These are phyloP conservation scores for Symbiotaphrina buchneri DNA, from an alignment of 495 filamentous ascomycete species.

Conservation along the genomic window DNA sequence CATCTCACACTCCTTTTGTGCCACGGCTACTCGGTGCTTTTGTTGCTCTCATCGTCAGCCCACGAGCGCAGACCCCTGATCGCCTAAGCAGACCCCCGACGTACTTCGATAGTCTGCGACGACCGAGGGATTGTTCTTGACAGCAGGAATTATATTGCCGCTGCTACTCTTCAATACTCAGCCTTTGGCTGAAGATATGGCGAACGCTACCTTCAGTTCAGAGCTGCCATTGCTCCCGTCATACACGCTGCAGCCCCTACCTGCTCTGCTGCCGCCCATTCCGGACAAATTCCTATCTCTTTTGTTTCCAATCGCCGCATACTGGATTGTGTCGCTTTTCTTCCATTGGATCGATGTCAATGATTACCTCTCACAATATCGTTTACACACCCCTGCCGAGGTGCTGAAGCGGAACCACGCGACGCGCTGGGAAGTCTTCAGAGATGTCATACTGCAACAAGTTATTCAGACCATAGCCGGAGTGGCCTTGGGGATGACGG, in stretches of 20 bases:
- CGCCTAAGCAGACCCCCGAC: slow-evolving; percentile 5
- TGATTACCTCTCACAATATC: slow-evolving; percentile 68
- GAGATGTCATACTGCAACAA: slow-evolving; percentile 6
- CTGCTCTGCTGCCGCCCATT: slow-evolving; percentile 52
- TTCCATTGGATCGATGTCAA: slow-evolving; percentile 70
- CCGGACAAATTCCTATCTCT: slow-evolving; percentile 58
- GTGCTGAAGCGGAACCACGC: slow-evolving; percentile 6
- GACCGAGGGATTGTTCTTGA: slow-evolving; percentile 6
- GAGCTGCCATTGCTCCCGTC: slow-evolving; percentile 55
- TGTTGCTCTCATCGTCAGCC: no score
- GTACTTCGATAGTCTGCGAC: slow-evolving; percentile 8
- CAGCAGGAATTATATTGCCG: no score
- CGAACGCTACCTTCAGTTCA: slow-evolving; percentile 5
- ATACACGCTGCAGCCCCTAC: slow-evolving; percentile 41
- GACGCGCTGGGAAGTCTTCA: slow-evolving; percentile 3
- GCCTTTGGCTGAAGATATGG: slow-evolving; percentile 13
- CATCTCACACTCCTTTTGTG: no score
- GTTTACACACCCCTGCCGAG: slow-evolving; percentile 20
- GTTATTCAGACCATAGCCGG: slow-evolving; percentile 6
- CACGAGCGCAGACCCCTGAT: no score
- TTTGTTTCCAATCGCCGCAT: slow-evolving; percentile 56
- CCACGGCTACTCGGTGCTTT: no score
- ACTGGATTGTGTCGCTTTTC: slow-evolving; percentile 71
- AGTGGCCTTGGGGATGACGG: slow-evolving; percentile 2
- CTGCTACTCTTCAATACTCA: background rate